Base-by-base conservation (phyloP, 352 stramenopile species). In the Phytophthora multivora region DNA sequence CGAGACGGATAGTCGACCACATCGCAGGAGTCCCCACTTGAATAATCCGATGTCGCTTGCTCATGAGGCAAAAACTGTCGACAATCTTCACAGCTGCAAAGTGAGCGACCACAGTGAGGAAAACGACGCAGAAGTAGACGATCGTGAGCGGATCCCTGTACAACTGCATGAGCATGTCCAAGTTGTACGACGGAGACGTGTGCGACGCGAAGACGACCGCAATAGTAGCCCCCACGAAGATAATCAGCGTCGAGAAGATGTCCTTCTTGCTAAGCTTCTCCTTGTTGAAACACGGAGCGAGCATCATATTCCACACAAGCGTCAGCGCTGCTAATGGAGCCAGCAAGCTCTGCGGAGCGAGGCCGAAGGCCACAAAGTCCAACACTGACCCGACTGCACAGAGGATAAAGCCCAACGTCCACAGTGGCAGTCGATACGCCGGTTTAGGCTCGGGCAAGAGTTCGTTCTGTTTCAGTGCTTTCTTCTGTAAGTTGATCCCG, bases 281-380 rank as follows among this genome's bases (percentile, higher is more conserved):
- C 63, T 93, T 94, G 62, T 96, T 95, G 42, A 96, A 91, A 35
- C 83, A 89, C 4, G 86, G 82, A 5, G 88, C 88, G 8, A 96
- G 73, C 64, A 95, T 90, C 71, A 97, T 93, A 66, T 98, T 98
- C 84, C 89, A 97, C 15, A 97, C 91, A 10, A 98, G 79, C 35
- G 88, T 96, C n/a, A 97, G 73, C 7, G 91, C 90, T 2, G 89
- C 91, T 0, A 98, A 55, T 1, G 90, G 91, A 1, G 88, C 90
- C 38, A 97, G 51, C 0, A 98, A 62, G 49, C 85, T 96, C 69
- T 97, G 88, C 6, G 91, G 90, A 5, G 91, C 91, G 13, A 98
- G 59, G 0, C 91, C 91, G 31, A 98, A 96, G 0, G 90, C 90
- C 4, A 97, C 78, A 72, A 98, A 97, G 63, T 98, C 91, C 35